Evolutionary conservation across 2,329 filamentous ascomycete species (phyloP), one percentile per base, ranked within the genome.

Genomic region (Dothistroma pini): DNA sequence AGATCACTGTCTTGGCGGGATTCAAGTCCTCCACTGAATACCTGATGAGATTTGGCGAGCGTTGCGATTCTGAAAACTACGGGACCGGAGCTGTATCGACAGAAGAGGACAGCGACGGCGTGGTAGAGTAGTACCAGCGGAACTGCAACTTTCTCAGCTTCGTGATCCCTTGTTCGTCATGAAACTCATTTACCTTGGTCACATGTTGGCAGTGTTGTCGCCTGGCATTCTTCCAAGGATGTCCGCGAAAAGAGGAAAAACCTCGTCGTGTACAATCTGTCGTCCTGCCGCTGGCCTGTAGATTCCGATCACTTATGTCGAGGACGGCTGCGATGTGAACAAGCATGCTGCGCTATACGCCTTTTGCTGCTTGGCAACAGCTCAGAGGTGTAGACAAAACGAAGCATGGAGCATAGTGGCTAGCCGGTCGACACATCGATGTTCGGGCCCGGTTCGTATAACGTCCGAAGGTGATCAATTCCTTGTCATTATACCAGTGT

Each of bases 201-300:
- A 41, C 54, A 47, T 11, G 54, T 25, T 29, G 56, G 58, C 12
- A 60, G 56, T 12, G 51, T 31, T 14, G 49, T 34, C 10, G 60
- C 58, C n/a, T 41, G 29, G 41, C 53, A 57, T 19, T 60, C 25
- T 16, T 49, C 53, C 12, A n/a, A 61, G 51, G 35, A 57, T 54
- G 49, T 62, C 60, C 38, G 58, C 63, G 44, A 64, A 62, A 7
- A 38, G 38, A 25, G 58, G 63, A 38, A 62, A 65, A 0, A 61
- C 55, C 14, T 53, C 35, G 41, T 65, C 57, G 21, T 53, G 47
- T 32, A 59, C 57, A 25, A 61, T 58, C 21, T 22, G 22, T 34
- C 47, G 22, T 2, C 31, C 12, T 19, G 41, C 60, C 19, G 31
- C 34, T 7, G 60, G 60, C 38, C 56, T 25, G 34, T 61, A 63